phyloP scores from a whole-genome alignment of 1,139 yeast genomes.

The Pichia sp. region DNA sequence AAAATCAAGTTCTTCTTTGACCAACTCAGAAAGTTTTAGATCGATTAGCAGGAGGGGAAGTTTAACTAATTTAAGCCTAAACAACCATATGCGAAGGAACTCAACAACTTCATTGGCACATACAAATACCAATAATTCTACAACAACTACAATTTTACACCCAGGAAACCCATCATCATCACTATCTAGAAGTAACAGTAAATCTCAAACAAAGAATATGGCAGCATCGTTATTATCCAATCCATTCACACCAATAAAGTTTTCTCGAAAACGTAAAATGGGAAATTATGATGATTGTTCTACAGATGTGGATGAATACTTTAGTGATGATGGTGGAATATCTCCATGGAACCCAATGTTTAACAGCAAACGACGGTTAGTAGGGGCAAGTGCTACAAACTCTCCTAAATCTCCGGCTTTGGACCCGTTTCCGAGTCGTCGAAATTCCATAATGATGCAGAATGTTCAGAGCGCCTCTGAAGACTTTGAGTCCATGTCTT shows the following conservation, averaged over 20 bases:
- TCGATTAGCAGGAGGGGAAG: constrained; percentile 12
- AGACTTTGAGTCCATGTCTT: constrained; percentile 22
- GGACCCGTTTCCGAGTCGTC: constrained; percentile 17
- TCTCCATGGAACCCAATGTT: constrained; percentile 9
- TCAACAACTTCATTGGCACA: constrained; percentile 6
- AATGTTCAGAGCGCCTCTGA: constrained; percentile 20
- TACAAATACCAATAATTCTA: constrained; percentile 6
- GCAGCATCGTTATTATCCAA: neutral
- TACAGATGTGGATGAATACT: constrained; percentile 15
- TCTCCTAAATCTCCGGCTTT: constrained; percentile 21
- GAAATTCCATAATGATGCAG: constrained; percentile 19
- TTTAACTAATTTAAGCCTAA: constrained; percentile 1
- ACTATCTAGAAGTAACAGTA: neutral
- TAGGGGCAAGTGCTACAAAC: constrained; percentile 17
- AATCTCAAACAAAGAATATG: neutral
- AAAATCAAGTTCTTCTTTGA: constrained; percentile 15
- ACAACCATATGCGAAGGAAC: neutral
- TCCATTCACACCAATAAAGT: constrained; percentile 5
- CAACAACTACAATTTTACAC: constrained; percentile 1
- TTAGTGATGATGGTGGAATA: constrained; percentile 12
- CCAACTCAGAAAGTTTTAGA: constrained; percentile 10
- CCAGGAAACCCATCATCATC: too few species aligned
- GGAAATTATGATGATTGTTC: constrained; percentile 8
- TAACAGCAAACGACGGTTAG: constrained; percentile 21
- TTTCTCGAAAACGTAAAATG: constrained; percentile 11